These are phyloP conservation scores for Myrica gale DNA, from an alignment of 306 rosid species.

Conservation along the genomic window DNA sequence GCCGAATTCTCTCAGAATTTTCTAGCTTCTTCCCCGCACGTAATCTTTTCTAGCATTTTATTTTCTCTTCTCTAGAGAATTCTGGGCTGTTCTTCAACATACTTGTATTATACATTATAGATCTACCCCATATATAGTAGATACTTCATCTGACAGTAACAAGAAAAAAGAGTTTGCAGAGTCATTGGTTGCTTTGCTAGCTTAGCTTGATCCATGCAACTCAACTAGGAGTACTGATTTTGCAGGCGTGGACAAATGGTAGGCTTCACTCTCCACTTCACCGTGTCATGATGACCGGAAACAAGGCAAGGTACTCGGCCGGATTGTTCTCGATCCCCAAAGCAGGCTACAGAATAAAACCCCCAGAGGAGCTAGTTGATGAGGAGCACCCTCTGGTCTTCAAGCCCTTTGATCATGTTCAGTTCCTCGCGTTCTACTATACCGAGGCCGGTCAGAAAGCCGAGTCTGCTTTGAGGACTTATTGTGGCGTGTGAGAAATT, in stretches of 20 bases:
- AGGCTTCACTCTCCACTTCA: conserved; percentile 57
- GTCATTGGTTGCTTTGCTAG: no score
- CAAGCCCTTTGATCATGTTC: conserved; percentile 55
- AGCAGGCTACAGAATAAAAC: conserved; percentile 44
- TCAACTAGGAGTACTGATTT: neutral
- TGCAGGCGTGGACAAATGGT: conserved; percentile 79
- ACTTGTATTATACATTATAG: no score
- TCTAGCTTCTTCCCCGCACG: no score
- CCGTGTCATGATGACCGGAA: conserved; percentile 67
- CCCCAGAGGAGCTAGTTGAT: conserved; percentile 66
- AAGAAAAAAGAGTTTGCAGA: no score
- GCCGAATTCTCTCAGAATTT: no score
- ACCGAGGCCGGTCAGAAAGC: conserved; percentile 46
- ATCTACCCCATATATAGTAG: no score
- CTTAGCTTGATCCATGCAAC: no score
- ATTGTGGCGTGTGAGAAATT: conserved; percentile 49
- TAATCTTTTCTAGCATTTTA: no score
- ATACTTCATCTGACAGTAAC: no score
- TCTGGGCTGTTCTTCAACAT: no score
- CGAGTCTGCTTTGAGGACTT: conserved; percentile 41
- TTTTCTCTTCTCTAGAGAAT: no score
- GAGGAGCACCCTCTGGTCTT: conserved; percentile 65
- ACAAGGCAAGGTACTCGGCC: conserved; percentile 54
- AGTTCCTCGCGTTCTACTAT: conserved; percentile 45
- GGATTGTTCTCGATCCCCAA: conserved; percentile 64